Percentiles rank a stretch among this genome's conserved stretches.
phyloP scores from a whole-genome alignment of 441 rosid species.

The Cnidoscolus chayamansa region DNA sequence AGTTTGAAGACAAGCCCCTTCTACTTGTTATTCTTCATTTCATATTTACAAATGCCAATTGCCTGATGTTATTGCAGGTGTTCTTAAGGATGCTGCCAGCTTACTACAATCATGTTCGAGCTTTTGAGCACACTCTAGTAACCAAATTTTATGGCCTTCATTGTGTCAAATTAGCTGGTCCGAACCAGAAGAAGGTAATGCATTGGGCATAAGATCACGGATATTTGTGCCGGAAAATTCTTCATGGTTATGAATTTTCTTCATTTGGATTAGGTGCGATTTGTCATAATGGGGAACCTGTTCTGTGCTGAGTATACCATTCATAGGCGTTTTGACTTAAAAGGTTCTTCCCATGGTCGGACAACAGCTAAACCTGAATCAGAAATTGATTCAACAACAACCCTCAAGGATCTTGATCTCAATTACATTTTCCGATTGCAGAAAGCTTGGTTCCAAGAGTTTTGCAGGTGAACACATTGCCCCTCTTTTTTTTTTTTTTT shows the following conservation, averaged over 20 bases:
- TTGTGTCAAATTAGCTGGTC: conserved; percentile 77
- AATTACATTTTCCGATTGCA: conserved; percentile 71
- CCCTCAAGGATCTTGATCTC: conserved; percentile 96
- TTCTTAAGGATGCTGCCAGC: conserved; percentile 95
- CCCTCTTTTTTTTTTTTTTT: not conserved
- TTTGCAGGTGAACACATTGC: conserved; percentile 60
- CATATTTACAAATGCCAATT: not conserved
- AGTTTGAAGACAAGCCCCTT: not conserved
- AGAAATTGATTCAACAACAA: conserved; percentile 79
- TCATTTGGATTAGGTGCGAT: conserved; percentile 58
- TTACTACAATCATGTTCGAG: conserved; percentile 83
- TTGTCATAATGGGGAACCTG: conserved; percentile 93
- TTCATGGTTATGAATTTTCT: conserved; percentile 14
- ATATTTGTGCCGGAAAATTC: not conserved
- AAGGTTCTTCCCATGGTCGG: conserved; percentile 97
- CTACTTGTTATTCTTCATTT: not conserved
- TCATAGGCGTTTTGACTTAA: conserved; percentile 88
- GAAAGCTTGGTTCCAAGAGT: conserved; percentile 84
- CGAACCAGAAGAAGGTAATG: conserved; percentile 86
- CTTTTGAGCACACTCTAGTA: conserved; percentile 80
- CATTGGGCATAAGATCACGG: conserved; percentile 11
- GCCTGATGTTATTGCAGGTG: conserved; percentile 46
- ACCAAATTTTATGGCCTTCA: conserved; percentile 92
- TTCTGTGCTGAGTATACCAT: conserved; percentile 72
- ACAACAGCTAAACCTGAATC: conserved; percentile 77